A percentile compares a stretch with the other conserved stretches of the same genome.
Evolutionary conservation across 306 rosid genomes (phyloP).

Genomic region (Prunus mongolica): DNA sequence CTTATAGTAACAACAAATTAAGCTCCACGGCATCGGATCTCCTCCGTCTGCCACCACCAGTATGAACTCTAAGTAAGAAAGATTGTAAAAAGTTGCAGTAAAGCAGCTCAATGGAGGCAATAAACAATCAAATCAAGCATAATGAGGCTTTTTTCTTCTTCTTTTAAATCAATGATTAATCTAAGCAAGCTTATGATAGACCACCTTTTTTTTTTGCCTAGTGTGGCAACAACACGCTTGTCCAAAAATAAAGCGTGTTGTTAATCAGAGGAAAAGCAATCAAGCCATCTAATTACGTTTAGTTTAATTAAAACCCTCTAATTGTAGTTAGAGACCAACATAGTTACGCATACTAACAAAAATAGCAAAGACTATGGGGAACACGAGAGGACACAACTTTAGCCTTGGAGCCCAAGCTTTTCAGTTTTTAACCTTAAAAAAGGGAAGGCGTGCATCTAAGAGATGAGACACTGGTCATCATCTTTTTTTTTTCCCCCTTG

Average conservation of each 20-base stretch:
- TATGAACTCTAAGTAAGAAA: slow-evolving; percentile 37
- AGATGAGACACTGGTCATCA: slow-evolving; percentile 44
- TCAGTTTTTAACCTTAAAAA: slow-evolving; percentile 3
- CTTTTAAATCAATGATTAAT: slow-evolving; percentile 13
- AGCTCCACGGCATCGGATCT: not conserved
- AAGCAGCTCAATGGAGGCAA: slow-evolving; percentile 15
- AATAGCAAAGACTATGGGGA: slow-evolving; percentile 40
- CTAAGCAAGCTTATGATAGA: slow-evolving; percentile 19
- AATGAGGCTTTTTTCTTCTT: not conserved
- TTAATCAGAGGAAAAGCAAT: slow-evolving; percentile 22
- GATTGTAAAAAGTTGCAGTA: slow-evolving; percentile 7
- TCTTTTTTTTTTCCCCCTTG: not conserved
- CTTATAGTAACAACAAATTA: no score
- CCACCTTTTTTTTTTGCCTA: slow-evolving; percentile 16
- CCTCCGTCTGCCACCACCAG: slow-evolving; percentile 5
- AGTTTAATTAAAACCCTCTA: slow-evolving; percentile 8
- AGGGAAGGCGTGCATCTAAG: slow-evolving; percentile 47
- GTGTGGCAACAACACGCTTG: slow-evolving; percentile 33
- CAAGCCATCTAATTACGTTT: slow-evolving; percentile 3
- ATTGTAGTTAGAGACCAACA: slow-evolving; percentile 70
- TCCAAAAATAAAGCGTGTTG: slow-evolving; percentile 12
- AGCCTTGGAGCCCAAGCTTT: slow-evolving; percentile 28
- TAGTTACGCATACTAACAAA: slow-evolving; percentile 47
- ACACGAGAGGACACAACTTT: slow-evolving; percentile 31
- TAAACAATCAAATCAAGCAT: slow-evolving; percentile 39